A percentile compares a stretch with the other conserved stretches of the same genome.
Evolutionary conservation across 139 green algal genomes (phyloP).

Genomic region (Nannochloris sp.): DNA sequence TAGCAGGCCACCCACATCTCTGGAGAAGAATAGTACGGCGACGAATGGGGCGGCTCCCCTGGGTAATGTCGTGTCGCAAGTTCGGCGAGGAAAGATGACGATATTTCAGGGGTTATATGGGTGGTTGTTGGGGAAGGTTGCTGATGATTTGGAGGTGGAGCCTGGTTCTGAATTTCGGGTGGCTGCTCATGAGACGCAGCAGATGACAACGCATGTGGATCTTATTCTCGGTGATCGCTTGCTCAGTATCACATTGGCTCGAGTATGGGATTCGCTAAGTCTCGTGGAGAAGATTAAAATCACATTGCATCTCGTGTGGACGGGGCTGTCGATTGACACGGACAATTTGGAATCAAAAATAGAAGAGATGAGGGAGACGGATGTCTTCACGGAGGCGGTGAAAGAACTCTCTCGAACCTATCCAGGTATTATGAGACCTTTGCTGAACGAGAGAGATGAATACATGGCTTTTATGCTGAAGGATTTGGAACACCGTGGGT

Average conservation of each 20-base stretch:
- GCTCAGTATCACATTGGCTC: slow-evolving; percentile 38
- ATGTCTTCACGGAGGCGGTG: slow-evolving; percentile 37
- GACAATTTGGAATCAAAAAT: slow-evolving; percentile 37
- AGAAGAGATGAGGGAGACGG: slow-evolving; percentile 33
- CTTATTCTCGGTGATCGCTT: slow-evolving; percentile 44
- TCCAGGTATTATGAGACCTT: slow-evolving; percentile 26
- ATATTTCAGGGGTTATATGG: slow-evolving; percentile 44
- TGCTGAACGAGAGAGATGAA: slow-evolving; percentile 37
- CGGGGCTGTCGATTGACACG: slow-evolving; percentile 25
- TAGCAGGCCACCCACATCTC: slow-evolving; percentile 2
- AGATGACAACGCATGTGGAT: slow-evolving; percentile 19
- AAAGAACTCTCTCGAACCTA: slow-evolving; percentile 36
- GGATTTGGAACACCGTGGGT: slow-evolving; percentile 4
- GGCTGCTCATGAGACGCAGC: slow-evolving; percentile 35
- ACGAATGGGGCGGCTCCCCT: not conserved
- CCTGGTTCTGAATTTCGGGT: slow-evolving; percentile 57
- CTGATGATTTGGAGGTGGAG: slow-evolving; percentile 30
- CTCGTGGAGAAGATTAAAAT: slow-evolving; percentile 36
- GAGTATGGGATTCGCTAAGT: slow-evolving; percentile 36
- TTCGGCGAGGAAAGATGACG: slow-evolving; percentile 11
- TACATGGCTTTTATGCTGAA: slow-evolving; percentile 32
- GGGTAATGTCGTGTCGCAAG: slow-evolving; percentile 7
- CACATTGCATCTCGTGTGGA: slow-evolving; percentile 28
- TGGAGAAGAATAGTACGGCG: slow-evolving; percentile 13
- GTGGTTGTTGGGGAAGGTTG: slow-evolving; percentile 38